phyloP scores from a whole-genome alignment of 2,329 filamentous ascomycete genomes.

The Ophiocordyceps robertsii region DNA sequence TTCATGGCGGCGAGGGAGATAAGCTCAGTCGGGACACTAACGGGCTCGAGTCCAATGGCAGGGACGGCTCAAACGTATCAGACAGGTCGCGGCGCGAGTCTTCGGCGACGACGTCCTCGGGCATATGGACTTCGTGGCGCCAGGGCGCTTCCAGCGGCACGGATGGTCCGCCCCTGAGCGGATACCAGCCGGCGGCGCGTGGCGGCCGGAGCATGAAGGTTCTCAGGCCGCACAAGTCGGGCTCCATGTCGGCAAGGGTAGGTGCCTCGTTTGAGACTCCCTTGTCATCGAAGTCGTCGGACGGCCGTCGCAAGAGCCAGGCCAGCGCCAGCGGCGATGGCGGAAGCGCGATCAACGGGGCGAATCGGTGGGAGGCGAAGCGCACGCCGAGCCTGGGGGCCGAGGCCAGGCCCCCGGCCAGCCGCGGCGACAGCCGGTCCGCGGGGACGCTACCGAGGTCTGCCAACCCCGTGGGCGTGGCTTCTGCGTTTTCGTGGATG shows the following conservation, averaged over 20 bases:
- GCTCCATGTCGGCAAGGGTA: slow-evolving; percentile 36
- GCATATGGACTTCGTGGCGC: slow-evolving; percentile 62
- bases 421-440: slow-evolving; percentile 23
- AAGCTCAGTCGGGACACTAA: slow-evolving; percentile 12
- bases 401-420: slow-evolving; percentile 20
- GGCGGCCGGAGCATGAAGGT: slow-evolving; percentile 73
- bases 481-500: slow-evolving; percentile 89
- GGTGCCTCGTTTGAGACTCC: slow-evolving; percentile 39
- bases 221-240: slow-evolving; percentile 61
- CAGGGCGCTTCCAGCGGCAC: slow-evolving; percentile 35
- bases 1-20: slow-evolving; percentile 31
- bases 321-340: slow-evolving; percentile 18
- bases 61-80: slow-evolving; percentile 14
- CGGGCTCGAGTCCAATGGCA: slow-evolving; percentile 10
- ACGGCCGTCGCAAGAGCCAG: slow-evolving; percentile 42
- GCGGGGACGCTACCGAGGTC: slow-evolving; percentile 36
- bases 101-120: slow-evolving; percentile 29
- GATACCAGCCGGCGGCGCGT: slow-evolving; percentile 56
- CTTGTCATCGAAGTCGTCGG: slow-evolving; percentile 28
- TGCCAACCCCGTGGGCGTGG: slow-evolving; percentile 79
- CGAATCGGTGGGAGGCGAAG: slow-evolving; percentile 41
- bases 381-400: slow-evolving; percentile 30
- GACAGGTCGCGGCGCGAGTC: slow-evolving; percentile 29
- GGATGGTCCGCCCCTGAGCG: slow-evolving; percentile 44
- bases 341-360: slow-evolving; percentile 10